Base-by-base conservation (phyloP, 768 basidiomycete genomes). In the Nidularia pulvinata region DNA sequence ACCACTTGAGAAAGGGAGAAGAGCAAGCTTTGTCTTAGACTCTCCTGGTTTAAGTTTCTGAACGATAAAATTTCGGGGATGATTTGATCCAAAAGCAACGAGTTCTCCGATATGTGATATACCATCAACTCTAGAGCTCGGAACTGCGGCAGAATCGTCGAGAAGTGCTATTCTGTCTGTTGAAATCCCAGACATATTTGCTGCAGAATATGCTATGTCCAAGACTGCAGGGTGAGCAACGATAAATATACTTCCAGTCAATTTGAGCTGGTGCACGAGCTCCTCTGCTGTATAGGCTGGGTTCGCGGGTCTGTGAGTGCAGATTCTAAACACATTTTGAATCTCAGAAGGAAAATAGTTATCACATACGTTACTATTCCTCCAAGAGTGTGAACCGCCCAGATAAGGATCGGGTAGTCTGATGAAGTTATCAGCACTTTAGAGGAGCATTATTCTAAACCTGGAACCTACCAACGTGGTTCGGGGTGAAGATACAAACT, bases 1-100 rank as follows among this genome's bases (percentile, higher is more conserved):
- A 7, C 88, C 88, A 56, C 88, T 89, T 1, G 88, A 90, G 58
- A 91, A 88, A 49, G 78, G 81, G 51, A 90, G 69, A 58, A 89
- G 84, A 5, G 89, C 88, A 13, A 90, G 54, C 44, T 82, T 79
- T 10, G 72, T 80, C 62, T 76, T 84, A 25, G 75, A 82, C 65
- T 88, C 88, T 7, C 86, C 88, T 9, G 75, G 73, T 25, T 61
- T 58, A 42, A 89, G 71, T 32, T 61, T 69, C 16, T 71, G 67
- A 51, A 86, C 81, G 30, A 65, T 62, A 59, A 81, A 87, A 53
- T 63, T 59, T 57, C 70, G 55, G 43, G 67, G 58, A 54, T 63
- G 58, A 53, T 59, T 61, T 62, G 60, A 54, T 51, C 77, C 78
- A 61, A 78, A 69, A 5, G 66, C 53, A 10, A 89, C n/a, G n/a